Evolutionary conservation across 2,329 filamentous ascomycete genomes (phyloP).

Genomic region (Botrytis aclada): DNA sequence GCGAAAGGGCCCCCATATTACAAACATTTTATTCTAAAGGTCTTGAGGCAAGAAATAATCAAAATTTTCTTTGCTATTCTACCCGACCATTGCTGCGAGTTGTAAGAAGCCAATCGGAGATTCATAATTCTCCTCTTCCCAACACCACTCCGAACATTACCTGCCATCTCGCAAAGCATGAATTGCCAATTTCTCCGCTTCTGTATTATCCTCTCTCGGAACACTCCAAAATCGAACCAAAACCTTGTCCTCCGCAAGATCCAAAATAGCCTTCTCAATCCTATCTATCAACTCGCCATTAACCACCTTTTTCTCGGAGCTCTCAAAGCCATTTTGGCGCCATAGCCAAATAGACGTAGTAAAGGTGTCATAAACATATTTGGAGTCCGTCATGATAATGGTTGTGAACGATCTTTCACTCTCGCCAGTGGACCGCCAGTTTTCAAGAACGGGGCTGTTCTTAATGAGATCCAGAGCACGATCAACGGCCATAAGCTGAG

Average conservation of each 20-base stretch:
- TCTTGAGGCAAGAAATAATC: too few species aligned
- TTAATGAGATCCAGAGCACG: neutral
- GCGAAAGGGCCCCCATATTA: neutral
- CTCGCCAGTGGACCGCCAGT: neutral
- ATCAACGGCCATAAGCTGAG: neutral
- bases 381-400: constrained; percentile 6
- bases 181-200: neutral
- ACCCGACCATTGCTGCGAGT: too few species aligned
- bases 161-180: neutral
- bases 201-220: neutral
- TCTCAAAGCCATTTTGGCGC: neutral
- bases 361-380: neutral
- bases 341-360: neutral
- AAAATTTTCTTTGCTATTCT: neutral
- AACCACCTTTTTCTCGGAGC: neutral
- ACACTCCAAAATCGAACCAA: neutral
- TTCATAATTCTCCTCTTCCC: too few species aligned
- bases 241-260: neutral
- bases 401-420: neutral
- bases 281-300: neutral
- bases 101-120: neutral
- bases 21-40: neutral
- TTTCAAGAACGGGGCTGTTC: neutral
- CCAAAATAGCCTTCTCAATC: neutral
- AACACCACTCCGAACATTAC: neutral